These are phyloP conservation scores for Neurospora sp. DNA, from an alignment of 495 filamentous ascomycete species.

Conservation along the genomic window DNA sequence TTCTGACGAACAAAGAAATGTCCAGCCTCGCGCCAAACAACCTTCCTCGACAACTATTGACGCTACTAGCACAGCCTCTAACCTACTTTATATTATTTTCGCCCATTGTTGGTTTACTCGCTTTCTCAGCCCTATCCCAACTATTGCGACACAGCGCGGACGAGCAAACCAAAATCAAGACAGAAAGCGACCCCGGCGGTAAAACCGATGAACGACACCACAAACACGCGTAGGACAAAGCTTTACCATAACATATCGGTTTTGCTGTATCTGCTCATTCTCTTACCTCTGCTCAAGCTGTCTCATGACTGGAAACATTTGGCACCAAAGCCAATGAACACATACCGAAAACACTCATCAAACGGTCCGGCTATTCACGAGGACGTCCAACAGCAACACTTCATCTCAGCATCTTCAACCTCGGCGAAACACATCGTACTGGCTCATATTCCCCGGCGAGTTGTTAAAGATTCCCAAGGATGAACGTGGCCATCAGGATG, in stretches of 20 bases:
- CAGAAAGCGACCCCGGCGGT: background rate
- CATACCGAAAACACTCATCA: background rate
- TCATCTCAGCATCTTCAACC: background rate
- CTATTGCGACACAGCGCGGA: background rate
- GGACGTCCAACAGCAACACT: background rate
- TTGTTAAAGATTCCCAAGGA: background rate
- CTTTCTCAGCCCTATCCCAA: background rate
- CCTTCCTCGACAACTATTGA: background rate
- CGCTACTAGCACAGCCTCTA: background rate
- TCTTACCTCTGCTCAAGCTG: background rate
- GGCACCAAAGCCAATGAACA: background rate
- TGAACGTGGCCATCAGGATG: background rate
- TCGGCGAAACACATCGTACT: background rate
- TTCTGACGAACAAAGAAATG: background rate
- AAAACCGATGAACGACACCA: background rate
- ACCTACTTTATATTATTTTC: background rate
- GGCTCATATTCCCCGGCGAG: background rate
- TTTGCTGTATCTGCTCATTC: background rate
- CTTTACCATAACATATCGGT: background rate
- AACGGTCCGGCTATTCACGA: background rate
- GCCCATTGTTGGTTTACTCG: background rate
- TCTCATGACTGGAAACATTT: background rate
- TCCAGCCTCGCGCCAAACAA: background rate
- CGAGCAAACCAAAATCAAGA: background rate
- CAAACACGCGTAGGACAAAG: background rate